Percentiles rank a stretch among this genome's conserved stretches.
Conservation (phyloP, 2,329 filamentous ascomycete genomes). For the Lecanoromycetidae sp. region DNA sequence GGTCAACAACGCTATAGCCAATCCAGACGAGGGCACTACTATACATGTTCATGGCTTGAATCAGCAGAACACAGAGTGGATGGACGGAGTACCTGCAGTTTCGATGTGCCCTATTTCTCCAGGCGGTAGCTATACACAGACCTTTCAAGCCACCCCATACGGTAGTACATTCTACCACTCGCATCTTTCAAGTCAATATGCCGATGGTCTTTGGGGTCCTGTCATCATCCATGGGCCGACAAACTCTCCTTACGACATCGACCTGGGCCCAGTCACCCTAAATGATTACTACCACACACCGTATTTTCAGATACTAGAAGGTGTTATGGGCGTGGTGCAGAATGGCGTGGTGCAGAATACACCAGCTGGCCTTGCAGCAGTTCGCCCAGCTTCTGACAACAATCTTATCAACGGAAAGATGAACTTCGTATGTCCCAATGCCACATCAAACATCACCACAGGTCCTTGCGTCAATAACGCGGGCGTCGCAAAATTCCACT, state of each 20-base stretch:
- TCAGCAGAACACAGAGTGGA: conserved; percentile 24
- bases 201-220: conserved; percentile 24
- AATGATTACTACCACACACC: conserved; percentile 31
- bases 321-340: conserved; percentile 17
- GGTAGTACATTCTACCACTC: conserved; percentile 24
- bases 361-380: conserved; percentile 16
- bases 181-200: conserved; percentile 29
- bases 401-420: conserved; percentile 20
- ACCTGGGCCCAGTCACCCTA: conserved; percentile 27
- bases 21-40: conserved; percentile 12
- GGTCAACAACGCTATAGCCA: conserved; percentile 13
- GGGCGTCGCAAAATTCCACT: conserved; percentile 25
- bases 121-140: conserved; percentile 23
- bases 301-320: conserved; percentile 20
- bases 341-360: no score
- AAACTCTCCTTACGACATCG: conserved; percentile 23
- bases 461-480: conserved; percentile 25
- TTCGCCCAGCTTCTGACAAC: conserved; percentile 22
- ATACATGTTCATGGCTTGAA: conserved; percentile 21
- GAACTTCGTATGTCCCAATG: conserved; percentile 23
- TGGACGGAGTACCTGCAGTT: conserved; percentile 27
- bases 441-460: conserved; percentile 13
- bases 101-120: conserved; percentile 28
- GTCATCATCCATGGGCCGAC: conserved; percentile 31
- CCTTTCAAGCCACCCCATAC: conserved; percentile 28